phyloP scores from a whole-genome alignment of 2,329 filamentous ascomycete genomes.

The Pestalotiopsis sp. region DNA sequence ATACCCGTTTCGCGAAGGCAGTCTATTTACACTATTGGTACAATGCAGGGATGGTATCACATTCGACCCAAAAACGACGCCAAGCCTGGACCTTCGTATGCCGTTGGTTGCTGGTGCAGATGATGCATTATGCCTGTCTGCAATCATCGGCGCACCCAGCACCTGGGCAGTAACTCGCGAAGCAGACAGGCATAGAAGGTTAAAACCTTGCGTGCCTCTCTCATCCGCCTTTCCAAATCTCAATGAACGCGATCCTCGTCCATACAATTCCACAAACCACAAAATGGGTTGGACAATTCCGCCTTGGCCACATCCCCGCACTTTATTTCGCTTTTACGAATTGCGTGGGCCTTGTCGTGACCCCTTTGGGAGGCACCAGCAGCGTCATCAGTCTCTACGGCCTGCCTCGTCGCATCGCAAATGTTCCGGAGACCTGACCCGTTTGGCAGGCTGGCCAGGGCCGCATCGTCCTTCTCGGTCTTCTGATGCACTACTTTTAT shows the following conservation, averaged over 20 bases:
- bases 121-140: background rate
- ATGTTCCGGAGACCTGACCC: slow-evolving; percentile 21
- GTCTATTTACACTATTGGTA: too few relatives aligned
- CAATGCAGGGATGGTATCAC: too few relatives aligned
- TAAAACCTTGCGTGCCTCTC: too few relatives aligned
- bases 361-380: slow-evolving; percentile 9
- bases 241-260: background rate
- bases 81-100: background rate
- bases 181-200: background rate
- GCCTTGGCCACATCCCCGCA: background rate
- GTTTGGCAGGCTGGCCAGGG: slow-evolving; percentile 28
- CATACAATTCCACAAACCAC: background rate
- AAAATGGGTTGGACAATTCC: background rate
- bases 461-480: slow-evolving; percentile 13
- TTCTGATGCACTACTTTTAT: slow-evolving; percentile 15
- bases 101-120: background rate
- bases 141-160: background rate
- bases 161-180: background rate
- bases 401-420: slow-evolving; percentile 8
- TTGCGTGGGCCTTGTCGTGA: background rate
- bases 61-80: too few relatives aligned
- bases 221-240: too few relatives aligned
- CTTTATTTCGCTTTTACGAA: slow-evolving; percentile 1
- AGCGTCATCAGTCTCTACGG: slow-evolving; percentile 13
- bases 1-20: too few relatives aligned